Percentiles rank a stretch among this genome's conserved stretches.
Evolutionary conservation across 176 grass and related monocot genomes (phyloP).

Genomic region (Juncus effusus): DNA sequence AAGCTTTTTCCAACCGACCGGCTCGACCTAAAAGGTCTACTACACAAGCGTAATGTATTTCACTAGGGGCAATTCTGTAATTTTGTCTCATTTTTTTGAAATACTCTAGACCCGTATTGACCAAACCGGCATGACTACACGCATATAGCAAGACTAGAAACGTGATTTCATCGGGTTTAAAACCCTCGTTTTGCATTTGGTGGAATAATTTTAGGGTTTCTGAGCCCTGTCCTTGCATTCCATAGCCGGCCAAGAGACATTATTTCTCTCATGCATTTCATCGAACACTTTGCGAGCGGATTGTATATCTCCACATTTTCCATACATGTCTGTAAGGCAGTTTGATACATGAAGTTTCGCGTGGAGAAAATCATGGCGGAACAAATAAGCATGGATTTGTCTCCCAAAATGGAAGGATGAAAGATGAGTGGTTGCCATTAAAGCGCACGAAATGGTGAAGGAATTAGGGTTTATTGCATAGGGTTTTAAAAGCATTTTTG

Average conservation of each 20-base stretch:
- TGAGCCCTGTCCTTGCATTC: slow-evolving; percentile 69
- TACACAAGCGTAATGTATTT: slow-evolving; percentile 81
- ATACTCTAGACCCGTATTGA: slow-evolving; percentile 58
- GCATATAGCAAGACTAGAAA: slow-evolving; percentile 87
- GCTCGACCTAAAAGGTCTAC: slow-evolving; percentile 74
- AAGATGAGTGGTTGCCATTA: slow-evolving; percentile 84
- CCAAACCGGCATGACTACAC: slow-evolving; percentile 83
- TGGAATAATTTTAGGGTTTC: slow-evolving; percentile 65
- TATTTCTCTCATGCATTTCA: slow-evolving; percentile 53
- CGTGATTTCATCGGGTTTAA: slow-evolving; percentile 65
- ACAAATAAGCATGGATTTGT: slow-evolving; percentile 74
- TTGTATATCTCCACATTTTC: slow-evolving; percentile 66
- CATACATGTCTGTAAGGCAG: slow-evolving; percentile 87
- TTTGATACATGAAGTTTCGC: slow-evolving; percentile 49
- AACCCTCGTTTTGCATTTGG: slow-evolving; percentile 59
- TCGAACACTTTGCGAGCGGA: slow-evolving; percentile 68
- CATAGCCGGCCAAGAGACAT: slow-evolving; percentile 85
- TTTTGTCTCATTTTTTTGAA: slow-evolving; percentile 59
- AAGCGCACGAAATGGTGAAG: slow-evolving; percentile 64
- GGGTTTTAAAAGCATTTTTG: slow-evolving; percentile 47
- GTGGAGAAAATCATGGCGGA: slow-evolving; percentile 31
- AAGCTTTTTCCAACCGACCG: slow-evolving; percentile 60
- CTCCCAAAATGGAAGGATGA: slow-evolving; percentile 60
- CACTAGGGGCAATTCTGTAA: slow-evolving; percentile 48
- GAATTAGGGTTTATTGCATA: slow-evolving; percentile 49